Conservation (phyloP, 2,329 filamentous ascomycete species). For the Apiospora aurea region DNA sequence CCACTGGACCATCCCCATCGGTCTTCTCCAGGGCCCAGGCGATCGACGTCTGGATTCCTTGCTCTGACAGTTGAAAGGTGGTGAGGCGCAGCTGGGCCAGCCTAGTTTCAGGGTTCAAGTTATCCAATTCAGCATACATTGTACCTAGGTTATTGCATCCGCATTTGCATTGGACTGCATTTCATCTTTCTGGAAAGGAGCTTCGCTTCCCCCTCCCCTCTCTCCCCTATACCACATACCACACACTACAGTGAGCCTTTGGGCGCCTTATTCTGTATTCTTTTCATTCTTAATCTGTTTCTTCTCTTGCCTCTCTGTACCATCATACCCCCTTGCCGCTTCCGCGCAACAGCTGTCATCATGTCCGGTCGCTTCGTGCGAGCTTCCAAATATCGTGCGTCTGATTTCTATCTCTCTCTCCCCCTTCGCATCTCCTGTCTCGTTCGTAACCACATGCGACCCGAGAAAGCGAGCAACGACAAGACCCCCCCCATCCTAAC, state of each 20-base stretch:
- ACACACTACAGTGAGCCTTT: slow-evolving; percentile 8
- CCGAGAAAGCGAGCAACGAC: slow-evolving; percentile 34
- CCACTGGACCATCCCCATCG: neutral
- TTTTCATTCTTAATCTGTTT: slow-evolving; percentile 22
- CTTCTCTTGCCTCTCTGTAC: slow-evolving; percentile 24
- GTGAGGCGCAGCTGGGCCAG: slow-evolving; percentile 25
- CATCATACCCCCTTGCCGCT: slow-evolving; percentile 21
- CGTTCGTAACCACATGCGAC: slow-evolving; percentile 14
- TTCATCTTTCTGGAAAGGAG: slow-evolving; percentile 25
- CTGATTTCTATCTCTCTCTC: slow-evolving; percentile 22
- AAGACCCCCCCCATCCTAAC: slow-evolving; percentile 35
- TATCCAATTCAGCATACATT: neutral
- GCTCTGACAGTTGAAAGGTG: neutral
- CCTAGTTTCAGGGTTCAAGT: slow-evolving; percentile 19
- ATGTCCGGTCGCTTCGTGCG: slow-evolving; percentile 73
- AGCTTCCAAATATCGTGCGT: slow-evolving; percentile 73
- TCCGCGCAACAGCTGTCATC: slow-evolving; percentile 32
- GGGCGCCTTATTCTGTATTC: slow-evolving; percentile 20
- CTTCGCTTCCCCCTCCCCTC: slow-evolving; percentile 20
- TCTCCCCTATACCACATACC: slow-evolving; percentile 14
- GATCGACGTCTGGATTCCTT: neutral
- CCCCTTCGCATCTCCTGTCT: slow-evolving; percentile 31
- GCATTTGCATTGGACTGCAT: slow-evolving; percentile 22
- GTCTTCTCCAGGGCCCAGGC: neutral
- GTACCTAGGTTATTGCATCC: slow-evolving; percentile 12